Percentiles rank a stretch among this genome's conserved stretches.
These are phyloP conservation scores for Pseudogymnoascus destructans DNA, from an alignment of 2,329 filamentous ascomycete genomes.

Conservation along the genomic window DNA sequence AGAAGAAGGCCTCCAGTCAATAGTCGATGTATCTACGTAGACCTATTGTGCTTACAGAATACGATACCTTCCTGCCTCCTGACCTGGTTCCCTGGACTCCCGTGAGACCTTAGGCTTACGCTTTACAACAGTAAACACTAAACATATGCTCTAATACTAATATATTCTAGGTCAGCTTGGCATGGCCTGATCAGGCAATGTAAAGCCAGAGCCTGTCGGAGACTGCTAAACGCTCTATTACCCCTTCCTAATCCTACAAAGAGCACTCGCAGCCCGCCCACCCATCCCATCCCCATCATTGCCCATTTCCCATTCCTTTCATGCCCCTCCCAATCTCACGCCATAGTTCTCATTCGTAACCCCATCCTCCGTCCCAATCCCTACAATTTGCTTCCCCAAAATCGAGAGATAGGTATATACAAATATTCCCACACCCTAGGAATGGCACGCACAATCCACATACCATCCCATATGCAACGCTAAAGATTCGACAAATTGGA, in stretches of 20 bases:
- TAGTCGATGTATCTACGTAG: too few relatives aligned
- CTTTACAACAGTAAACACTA: too few relatives aligned
- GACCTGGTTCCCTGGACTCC: too few relatives aligned
- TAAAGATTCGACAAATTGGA: constrained; percentile 7
- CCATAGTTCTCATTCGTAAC: background rate
- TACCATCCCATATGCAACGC: constrained; percentile 8
- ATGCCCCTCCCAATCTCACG: background rate
- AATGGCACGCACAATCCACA: background rate
- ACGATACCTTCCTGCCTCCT: too few relatives aligned
- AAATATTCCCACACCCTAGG: background rate
- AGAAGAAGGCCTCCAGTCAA: too few relatives aligned
- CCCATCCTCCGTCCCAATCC: background rate
- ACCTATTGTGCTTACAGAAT: too few relatives aligned
- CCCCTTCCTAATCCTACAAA: constrained; percentile 20
- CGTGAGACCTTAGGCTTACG: too few relatives aligned
- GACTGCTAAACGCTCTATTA: too few relatives aligned
- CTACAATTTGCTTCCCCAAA: background rate
- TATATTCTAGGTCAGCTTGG: too few relatives aligned
- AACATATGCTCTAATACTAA: too few relatives aligned
- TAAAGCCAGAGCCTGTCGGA: too few relatives aligned
- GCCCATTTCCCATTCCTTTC: background rate
- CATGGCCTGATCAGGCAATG: too few relatives aligned
- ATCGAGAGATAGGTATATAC: constrained; percentile 5
- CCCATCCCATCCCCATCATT: background rate
- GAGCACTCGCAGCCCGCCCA: constrained; percentile 25